Evolutionary conservation across 2,329 filamentous ascomycete genomes (phyloP).

Genomic region (Hymenoscyphus linearis): DNA sequence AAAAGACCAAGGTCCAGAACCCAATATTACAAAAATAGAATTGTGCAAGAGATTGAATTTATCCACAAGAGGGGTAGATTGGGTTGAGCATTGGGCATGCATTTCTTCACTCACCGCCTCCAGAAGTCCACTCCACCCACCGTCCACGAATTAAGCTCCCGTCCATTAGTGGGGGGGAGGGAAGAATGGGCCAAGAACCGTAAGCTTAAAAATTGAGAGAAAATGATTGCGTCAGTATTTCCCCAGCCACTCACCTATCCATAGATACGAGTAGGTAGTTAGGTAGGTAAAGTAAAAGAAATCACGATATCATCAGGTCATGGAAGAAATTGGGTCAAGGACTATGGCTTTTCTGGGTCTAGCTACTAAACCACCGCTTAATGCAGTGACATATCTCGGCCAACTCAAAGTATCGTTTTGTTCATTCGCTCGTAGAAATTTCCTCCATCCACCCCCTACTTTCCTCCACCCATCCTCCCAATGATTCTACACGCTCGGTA

Average conservation of each 20-base stretch:
- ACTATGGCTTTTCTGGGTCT: constrained; percentile 29
- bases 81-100: too few species aligned
- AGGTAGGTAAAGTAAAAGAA: too few species aligned
- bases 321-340: constrained; percentile 9
- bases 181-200: neutral
- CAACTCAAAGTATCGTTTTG: constrained; percentile 19
- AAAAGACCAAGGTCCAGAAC: too few species aligned
- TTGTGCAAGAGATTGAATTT: too few species aligned
- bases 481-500: constrained; percentile 21
- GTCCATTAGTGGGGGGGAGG: neutral
- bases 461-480: constrained; percentile 19
- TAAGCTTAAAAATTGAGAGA: neutral
- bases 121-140: too few species aligned
- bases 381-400: constrained; percentile 22
- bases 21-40: too few species aligned
- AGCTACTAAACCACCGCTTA: constrained; percentile 28
- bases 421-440: constrained; percentile 28
- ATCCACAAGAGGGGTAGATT: too few species aligned
- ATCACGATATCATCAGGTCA: neutral
- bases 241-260: too few species aligned
- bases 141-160: neutral
- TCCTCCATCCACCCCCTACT: constrained; percentile 1
- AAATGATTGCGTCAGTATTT: neutral
- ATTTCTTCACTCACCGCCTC: too few species aligned
- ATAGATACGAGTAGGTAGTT: too few species aligned